Conservation (phyloP, 371 early-diverging fungal species). For the Massospora cicadina region DNA sequence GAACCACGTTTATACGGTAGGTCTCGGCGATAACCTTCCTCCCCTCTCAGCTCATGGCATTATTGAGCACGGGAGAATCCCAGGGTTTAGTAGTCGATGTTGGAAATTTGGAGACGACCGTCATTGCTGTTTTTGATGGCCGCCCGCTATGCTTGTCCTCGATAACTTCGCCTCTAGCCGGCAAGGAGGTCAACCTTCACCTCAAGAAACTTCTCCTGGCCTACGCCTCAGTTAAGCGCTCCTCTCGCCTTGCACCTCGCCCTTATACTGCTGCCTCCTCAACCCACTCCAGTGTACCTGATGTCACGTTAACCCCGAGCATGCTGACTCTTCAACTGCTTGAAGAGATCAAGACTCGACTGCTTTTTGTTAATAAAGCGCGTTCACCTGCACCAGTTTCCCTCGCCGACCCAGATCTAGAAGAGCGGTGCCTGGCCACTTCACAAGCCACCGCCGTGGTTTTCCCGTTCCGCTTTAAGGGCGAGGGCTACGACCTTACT, state of each 20-base stretch:
- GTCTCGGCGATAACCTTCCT: slow-evolving; percentile 2
- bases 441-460: background rate
- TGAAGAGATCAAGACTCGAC: background rate
- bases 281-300: background rate
- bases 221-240: background rate
- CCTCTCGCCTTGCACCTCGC: background rate
- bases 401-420: background rate
- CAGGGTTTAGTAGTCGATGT: slow-evolving; percentile 7
- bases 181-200: background rate
- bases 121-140: background rate
- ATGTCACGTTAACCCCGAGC: background rate
- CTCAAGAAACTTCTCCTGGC: background rate
- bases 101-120: slow-evolving; percentile 1
- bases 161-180: slow-evolving; percentile 2
- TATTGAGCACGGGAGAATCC: background rate
- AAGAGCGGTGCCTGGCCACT: background rate
- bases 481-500: background rate
- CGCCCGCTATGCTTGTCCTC: background rate
- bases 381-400: background rate
- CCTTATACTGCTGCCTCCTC: background rate
- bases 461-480: background rate
- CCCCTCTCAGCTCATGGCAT: background rate
- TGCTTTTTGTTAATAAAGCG: background rate
- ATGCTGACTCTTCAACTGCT: background rate
- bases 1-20: background rate